Conservation (phyloP, 208 protist genomes). For the Jaenimonas drosophilae region DNA sequence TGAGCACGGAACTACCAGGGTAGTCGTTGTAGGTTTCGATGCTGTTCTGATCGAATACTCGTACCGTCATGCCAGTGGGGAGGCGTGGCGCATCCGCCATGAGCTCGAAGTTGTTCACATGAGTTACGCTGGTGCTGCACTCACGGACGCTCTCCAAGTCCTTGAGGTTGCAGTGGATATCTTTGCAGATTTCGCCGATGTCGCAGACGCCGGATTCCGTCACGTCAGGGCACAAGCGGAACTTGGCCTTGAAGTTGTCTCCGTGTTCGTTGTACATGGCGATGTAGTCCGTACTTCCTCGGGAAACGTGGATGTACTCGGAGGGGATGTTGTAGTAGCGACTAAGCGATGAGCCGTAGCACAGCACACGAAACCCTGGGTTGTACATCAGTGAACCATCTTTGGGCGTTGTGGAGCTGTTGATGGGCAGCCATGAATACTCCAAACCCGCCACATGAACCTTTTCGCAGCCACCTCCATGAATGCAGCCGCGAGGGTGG, state of each 20-base stretch:
- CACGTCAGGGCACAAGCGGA: constrained; percentile 38
- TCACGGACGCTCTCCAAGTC: constrained; percentile 26
- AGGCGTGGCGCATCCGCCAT: constrained; percentile 45
- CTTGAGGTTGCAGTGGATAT: constrained; percentile 46
- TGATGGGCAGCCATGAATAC: constrained; percentile 64
- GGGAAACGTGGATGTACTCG: constrained; percentile 45
- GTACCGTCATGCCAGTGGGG: constrained; percentile 47
- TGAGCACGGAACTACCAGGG: constrained; percentile 47
- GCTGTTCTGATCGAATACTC: constrained; percentile 80
- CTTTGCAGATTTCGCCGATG: constrained; percentile 13
- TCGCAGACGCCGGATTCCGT: constrained; percentile 7
- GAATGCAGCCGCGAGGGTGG: constrained; percentile 27
- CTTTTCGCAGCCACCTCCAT: constrained; percentile 57
- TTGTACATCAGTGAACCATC: too few species aligned
- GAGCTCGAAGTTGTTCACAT: constrained; percentile 42
- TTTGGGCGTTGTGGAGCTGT: constrained; percentile 11
- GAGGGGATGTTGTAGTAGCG: constrained; percentile 66
- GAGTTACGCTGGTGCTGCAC: constrained; percentile 35
- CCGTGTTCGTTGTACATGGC: constrained; percentile 78
- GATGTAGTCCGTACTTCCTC: constrained; percentile 57
- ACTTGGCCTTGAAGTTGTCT: constrained; percentile 78
- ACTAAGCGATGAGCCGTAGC: constrained; percentile 56
- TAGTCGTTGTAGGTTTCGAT: constrained; percentile 53
- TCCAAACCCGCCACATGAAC: constrained; percentile 64
- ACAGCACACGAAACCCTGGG: constrained; percentile 51